Evolutionary conservation across 2,329 filamentous ascomycete genomes (phyloP), one percentile per base, ranked within the genome.

Genomic region (Trichoderma polysporum): DNA sequence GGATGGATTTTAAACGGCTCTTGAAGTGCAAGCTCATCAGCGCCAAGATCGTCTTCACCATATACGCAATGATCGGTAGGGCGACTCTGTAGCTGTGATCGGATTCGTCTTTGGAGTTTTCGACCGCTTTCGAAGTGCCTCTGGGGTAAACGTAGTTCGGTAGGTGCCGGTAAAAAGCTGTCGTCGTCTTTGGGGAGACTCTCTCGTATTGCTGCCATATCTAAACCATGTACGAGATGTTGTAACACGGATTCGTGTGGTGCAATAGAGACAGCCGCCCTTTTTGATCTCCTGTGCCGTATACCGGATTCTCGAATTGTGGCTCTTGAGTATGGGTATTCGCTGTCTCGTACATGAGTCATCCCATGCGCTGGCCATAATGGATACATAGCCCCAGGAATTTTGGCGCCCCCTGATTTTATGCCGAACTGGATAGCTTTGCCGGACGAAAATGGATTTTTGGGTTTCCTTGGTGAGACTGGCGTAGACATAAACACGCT

Each of bases 361-460:
- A 87, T 87, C 7, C 82, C 90, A 69, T 84, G 83, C 57, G 86
- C 84, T 41, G 92, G 92, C 90, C 91, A 95, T n/a, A 87, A 82
- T 3, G 91, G 86, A 63, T 91, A 83, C 69, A 82, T 80, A 9
- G 89, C 83, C 2, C 90, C 91, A 0, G 89, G 87, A n/a, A 90
- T 82, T 72, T 87, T 92, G 4, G 87, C 73, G 0, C 79, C 81
- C 3, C 76, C 72, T 4, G 80, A 79, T 64, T 78, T 83, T 29
- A 76, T 72, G 3, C 84, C 82, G 68, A 85, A 83, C 13, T 79
- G 77, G 0, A 64, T 58, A 13, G 66, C 67, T 22, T 76, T 78
- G 15, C 72, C 76, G 3, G 77, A 68, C 0, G 72, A 64, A 2
- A 77, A 76, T 2, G 70, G 58, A 9, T 74, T 70, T 9, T 78